Percentiles rank a stretch among this genome's conserved stretches.
Evolutionary conservation across 352 stramenopile species (phyloP).

Genomic region (Phytophthora aleatoria): DNA sequence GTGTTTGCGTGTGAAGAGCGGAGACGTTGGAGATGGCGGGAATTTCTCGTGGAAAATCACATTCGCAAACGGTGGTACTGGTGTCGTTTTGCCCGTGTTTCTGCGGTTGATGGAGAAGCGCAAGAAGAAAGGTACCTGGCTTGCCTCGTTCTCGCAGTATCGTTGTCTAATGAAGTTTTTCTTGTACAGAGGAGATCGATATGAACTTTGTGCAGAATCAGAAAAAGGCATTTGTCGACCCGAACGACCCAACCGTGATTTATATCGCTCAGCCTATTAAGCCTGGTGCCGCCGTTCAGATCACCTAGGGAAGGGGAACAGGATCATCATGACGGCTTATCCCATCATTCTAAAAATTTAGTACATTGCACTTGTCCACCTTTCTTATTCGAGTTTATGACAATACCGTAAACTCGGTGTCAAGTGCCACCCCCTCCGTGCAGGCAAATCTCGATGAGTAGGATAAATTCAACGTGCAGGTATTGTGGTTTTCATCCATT

Average conservation of each 20-base stretch:
- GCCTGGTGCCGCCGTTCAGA: constrained; percentile 9
- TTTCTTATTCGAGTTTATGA: too few species aligned
- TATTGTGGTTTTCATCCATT: too few species aligned
- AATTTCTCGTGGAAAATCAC: constrained; percentile 80
- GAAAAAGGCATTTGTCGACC: constrained; percentile 86
- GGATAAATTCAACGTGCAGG: too few species aligned
- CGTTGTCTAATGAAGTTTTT: background rate
- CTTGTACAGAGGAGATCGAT: constrained; percentile 62
- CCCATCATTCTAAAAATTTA: too few species aligned
- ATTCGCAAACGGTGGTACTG: constrained; percentile 85
- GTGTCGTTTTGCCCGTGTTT: constrained; percentile 85
- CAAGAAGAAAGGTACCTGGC: constrained; percentile 62
- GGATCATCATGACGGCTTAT: too few species aligned
- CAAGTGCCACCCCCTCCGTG: too few species aligned
- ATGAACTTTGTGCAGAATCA: constrained; percentile 77
- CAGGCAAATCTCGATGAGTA: too few species aligned
- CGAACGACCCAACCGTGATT: constrained; percentile 86
- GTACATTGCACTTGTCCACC: too few species aligned
- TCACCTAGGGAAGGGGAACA: background rate
- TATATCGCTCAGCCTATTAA: constrained; percentile 78
- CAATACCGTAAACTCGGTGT: too few species aligned
- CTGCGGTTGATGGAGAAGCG: constrained; percentile 78
- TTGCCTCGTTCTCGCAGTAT: background rate
- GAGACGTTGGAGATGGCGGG: constrained; percentile 29
- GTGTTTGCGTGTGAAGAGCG: constrained; percentile 22